Conservation (phyloP, 495 filamentous ascomycete species). For the Podospora appendiculata region DNA sequence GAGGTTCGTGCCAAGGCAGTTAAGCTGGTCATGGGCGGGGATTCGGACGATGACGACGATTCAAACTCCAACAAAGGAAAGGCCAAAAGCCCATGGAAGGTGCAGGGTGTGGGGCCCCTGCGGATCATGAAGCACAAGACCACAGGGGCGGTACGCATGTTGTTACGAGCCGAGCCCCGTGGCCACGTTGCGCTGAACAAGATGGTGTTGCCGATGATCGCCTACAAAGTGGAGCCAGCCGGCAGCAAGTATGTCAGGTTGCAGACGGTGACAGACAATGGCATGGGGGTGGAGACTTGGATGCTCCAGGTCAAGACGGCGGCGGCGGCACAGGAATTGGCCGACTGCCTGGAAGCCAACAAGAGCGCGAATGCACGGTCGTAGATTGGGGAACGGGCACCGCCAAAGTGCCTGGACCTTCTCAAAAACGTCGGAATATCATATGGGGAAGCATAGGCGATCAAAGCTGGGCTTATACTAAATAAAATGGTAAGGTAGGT, state of each 20-base stretch:
- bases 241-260: constrained; percentile 50
- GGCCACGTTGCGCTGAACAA: constrained; percentile 66
- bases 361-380: constrained; percentile 32
- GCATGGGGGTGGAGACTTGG: constrained; percentile 51
- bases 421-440: neutral
- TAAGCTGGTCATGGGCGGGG: constrained; percentile 29
- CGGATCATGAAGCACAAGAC: constrained; percentile 61
- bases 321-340: constrained; percentile 35
- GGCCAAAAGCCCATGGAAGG: constrained; percentile 44
- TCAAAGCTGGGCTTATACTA: neutral
- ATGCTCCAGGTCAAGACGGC: constrained; percentile 54
- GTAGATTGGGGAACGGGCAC: too few species aligned
- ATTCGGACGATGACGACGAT: constrained; percentile 25
- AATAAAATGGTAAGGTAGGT: constrained; percentile 13
- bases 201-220: constrained; percentile 45
- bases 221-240: constrained; percentile 42
- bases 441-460: neutral
- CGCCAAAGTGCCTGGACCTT: too few species aligned
- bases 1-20: constrained; percentile 57
- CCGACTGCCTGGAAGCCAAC: constrained; percentile 38
- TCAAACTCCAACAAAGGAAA: constrained; percentile 21
- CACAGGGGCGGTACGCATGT: constrained; percentile 52
- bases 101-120: constrained; percentile 55
- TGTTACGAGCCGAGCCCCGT: constrained; percentile 61
- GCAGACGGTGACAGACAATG: constrained; percentile 42